Conservation (phyloP, 352 stramenopile genomes). For the Globisporangium nunn region DNA sequence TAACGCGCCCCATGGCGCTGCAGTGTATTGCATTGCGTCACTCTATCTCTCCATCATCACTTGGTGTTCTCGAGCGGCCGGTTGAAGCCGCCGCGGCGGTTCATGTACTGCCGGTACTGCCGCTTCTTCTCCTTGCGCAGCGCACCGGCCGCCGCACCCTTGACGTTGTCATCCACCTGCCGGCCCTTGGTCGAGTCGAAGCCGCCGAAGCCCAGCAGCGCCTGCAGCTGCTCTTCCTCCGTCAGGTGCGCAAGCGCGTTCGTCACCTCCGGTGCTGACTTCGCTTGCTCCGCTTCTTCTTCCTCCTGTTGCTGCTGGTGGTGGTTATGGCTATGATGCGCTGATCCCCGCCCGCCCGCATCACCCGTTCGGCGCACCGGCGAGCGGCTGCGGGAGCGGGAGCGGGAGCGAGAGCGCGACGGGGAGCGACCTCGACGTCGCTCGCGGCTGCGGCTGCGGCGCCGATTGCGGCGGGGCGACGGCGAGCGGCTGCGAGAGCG, state of each 20-base stretch:
- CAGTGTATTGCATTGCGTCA: no score
- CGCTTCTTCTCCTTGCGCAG: slow-evolving; percentile 87
- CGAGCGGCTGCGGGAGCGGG: slow-evolving; percentile 13
- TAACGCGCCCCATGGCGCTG: no score
- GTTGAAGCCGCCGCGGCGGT: slow-evolving; percentile 94
- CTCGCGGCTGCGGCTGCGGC: slow-evolving; percentile 23
- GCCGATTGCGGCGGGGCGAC: slow-evolving; percentile 9
- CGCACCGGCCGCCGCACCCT: slow-evolving; percentile 67
- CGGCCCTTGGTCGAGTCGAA: slow-evolving; percentile 94
- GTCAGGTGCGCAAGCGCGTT: slow-evolving; percentile 20
- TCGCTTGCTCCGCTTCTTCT: not conserved
- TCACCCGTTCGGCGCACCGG: slow-evolving; percentile 4
- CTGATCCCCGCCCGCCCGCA: no score
- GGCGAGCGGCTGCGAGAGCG: slow-evolving; percentile 21
- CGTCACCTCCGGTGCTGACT: not conserved
- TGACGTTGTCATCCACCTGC: slow-evolving; percentile 89
- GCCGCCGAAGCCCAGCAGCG: slow-evolving; percentile 81
- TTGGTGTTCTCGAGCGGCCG: slow-evolving; percentile 81
- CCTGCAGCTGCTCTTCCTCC: slow-evolving; percentile 83
- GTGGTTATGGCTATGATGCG: slow-evolving; percentile 3
- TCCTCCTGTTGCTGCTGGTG: not conserved
- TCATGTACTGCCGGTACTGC: slow-evolving; percentile 98
- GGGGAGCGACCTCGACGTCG: slow-evolving; percentile 5
- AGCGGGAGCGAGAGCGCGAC: slow-evolving; percentile 11
- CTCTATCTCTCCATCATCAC: not conserved